phyloP scores from a whole-genome alignment of 345 rosid genomes.

The Salix viminalis region DNA sequence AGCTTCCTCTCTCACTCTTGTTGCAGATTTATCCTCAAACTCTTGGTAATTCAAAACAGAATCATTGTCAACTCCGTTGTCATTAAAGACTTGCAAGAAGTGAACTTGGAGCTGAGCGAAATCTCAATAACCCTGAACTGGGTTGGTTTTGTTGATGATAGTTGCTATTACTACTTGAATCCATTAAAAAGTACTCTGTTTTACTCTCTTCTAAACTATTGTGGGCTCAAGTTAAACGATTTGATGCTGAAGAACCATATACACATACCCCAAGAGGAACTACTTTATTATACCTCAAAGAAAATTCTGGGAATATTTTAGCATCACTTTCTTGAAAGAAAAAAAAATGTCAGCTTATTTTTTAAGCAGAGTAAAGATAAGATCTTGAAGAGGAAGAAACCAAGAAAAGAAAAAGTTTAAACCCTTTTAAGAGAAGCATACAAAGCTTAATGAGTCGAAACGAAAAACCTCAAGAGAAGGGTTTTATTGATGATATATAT shows the following conservation, averaged over 20 bases:
- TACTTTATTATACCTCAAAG: not conserved
- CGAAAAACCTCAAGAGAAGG: not conserved
- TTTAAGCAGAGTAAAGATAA: conserved; percentile 63
- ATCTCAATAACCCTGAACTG: conserved; percentile 66
- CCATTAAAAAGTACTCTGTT: conserved; percentile 38
- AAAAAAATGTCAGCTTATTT: conserved; percentile 43
- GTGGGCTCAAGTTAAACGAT: conserved; percentile 13
- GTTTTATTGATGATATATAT: not conserved
- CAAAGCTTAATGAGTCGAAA: not conserved
- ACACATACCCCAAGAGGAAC: conserved; percentile 9
- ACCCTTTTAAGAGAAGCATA: conserved; percentile 7
- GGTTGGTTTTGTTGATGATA: conserved; percentile 43
- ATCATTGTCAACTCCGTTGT: conserved; percentile 27
- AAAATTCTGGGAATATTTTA: conserved; percentile 32
- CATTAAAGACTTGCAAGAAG: conserved; percentile 39
- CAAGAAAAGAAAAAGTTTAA: conserved; percentile 15
- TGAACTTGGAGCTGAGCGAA: conserved; percentile 78
- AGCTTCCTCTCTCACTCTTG: conserved; percentile 23
- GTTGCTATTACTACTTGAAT: conserved; percentile 44
- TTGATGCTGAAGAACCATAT: conserved; percentile 25
- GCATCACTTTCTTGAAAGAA: conserved; percentile 36
- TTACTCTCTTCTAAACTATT: conserved; percentile 1
- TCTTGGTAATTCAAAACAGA: conserved; percentile 28
- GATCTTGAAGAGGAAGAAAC: conserved; percentile 73
- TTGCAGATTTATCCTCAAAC: conserved; percentile 20